These are phyloP conservation scores for Tribonema minus DNA, from an alignment of 108 stramenopile species.

Conservation along the genomic window DNA sequence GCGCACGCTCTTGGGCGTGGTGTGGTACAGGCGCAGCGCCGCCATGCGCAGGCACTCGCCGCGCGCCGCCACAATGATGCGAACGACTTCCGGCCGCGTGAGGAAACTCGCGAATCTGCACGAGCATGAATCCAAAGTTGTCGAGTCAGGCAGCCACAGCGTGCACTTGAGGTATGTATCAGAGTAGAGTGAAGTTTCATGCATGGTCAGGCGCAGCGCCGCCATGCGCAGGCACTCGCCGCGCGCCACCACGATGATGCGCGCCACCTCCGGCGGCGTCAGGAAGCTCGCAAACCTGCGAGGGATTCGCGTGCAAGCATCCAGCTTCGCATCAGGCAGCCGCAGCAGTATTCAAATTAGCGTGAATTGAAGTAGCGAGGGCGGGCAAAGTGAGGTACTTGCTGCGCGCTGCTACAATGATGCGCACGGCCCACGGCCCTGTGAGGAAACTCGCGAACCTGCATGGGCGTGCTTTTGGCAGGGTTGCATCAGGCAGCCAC, in stretches of 20 bases:
- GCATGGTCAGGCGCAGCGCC: no score
- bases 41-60: conserved; percentile 19
- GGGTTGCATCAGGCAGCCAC: conserved; percentile 10
- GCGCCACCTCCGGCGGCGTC: conserved; percentile 30
- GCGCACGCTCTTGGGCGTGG: conserved; percentile 35
- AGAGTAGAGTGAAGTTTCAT: background rate
- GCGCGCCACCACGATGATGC: conserved; percentile 9
- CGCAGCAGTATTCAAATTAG: no score
- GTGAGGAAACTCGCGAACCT: conserved; percentile 42
- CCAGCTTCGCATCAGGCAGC: no score
- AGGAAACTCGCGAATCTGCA: conserved; percentile 46
- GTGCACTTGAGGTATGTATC: background rate
- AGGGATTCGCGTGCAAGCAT: no score
- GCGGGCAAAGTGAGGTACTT: conserved; percentile 16
- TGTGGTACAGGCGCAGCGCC: conserved; percentile 19
- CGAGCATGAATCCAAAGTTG: background rate
- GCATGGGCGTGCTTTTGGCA: conserved; percentile 5
- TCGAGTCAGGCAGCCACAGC: conserved; percentile 14
- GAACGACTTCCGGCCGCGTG: conserved; percentile 32
- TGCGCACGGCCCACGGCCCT: conserved; percentile 26
- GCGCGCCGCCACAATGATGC: conserved; percentile 30
- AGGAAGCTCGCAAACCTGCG: no score
- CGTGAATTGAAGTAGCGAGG: no score
- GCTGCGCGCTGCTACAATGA: conserved; percentile 22
- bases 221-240: background rate